These are phyloP conservation scores for Trichoderma gracile DNA, from an alignment of 2,329 filamentous ascomycete species.

Conservation along the genomic window DNA sequence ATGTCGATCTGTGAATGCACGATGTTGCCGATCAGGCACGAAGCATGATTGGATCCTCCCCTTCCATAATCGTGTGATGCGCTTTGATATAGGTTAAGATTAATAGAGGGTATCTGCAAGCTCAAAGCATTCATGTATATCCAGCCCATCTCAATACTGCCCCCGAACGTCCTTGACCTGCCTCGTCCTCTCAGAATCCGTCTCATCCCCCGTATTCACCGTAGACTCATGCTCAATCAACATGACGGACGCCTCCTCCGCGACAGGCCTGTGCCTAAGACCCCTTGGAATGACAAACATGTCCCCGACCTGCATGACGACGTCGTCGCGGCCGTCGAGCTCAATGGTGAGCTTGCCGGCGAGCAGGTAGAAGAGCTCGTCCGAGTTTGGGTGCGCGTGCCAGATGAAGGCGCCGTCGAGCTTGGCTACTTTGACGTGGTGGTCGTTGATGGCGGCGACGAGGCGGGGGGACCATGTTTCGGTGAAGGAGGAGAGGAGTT, in stretches of 20 bases:
- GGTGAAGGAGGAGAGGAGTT: slow-evolving; percentile 12
- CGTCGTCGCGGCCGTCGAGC: neutral
- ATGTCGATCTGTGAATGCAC: too few species aligned
- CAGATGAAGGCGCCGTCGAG: slow-evolving; percentile 17
- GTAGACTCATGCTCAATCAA: slow-evolving; percentile 4
- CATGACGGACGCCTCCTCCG: slow-evolving; percentile 2
- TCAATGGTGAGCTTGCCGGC: slow-evolving; percentile 8
- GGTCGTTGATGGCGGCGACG: slow-evolving; percentile 14
- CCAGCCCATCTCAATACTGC: neutral
- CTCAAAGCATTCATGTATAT: too few species aligned
- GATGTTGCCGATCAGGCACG: too few species aligned
- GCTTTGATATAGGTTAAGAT: too few species aligned
- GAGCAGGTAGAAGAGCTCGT: slow-evolving; percentile 9
- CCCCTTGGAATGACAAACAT: slow-evolving; percentile 16
- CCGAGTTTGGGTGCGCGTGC: slow-evolving; percentile 14
- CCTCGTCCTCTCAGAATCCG: neutral
- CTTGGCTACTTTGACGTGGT: slow-evolving; percentile 15
- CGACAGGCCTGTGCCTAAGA: slow-evolving; percentile 6
- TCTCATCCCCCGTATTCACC: slow-evolving; percentile 7
- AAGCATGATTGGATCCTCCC: too few species aligned
- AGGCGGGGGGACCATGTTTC: slow-evolving; percentile 15
- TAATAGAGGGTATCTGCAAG: too few species aligned
- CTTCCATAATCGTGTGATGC: too few species aligned
- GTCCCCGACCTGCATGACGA: slow-evolving; percentile 8
- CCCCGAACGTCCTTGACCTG: slow-evolving; percentile 1